Evolutionary conservation across 2,329 filamentous ascomycete genomes (phyloP).

Genomic region (Dryadomyces quercus-mongolicae): DNA sequence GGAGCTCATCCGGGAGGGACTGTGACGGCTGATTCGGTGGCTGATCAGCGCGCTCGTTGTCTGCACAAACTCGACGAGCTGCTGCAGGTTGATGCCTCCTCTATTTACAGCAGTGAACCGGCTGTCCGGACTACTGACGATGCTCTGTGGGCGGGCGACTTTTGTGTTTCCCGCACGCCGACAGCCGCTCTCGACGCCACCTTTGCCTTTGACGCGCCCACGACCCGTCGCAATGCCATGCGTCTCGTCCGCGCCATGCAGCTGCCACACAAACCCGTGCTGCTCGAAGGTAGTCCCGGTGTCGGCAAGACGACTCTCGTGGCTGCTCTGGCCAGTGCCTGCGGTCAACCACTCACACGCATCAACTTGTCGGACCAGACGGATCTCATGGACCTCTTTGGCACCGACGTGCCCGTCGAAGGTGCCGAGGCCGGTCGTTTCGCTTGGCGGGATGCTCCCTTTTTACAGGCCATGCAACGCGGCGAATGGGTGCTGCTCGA

Average conservation of each 20-base stretch:
- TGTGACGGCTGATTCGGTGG: conserved; percentile 53
- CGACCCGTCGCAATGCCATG: conserved; percentile 82
- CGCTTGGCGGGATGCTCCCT: conserved; percentile 90
- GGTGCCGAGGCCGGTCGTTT: conserved; percentile 86
- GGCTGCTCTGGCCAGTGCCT: conserved; percentile 66
- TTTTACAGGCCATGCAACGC: conserved; percentile 90
- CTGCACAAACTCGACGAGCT: conserved; percentile 59
- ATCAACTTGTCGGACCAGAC: conserved; percentile 98
- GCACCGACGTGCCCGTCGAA: conserved; percentile 90
- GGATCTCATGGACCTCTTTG: conserved; percentile 93
- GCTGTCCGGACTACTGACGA: conserved; percentile 41
- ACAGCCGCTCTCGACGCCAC: conserved; percentile 34
- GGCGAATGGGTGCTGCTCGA: conserved; percentile 95
- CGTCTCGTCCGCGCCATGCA: conserved; percentile 81
- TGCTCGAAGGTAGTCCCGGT: conserved; percentile 93
- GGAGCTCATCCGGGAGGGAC: conserved; percentile 90
- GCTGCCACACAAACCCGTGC: conserved; percentile 68
- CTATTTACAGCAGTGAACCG: conserved; percentile 54
- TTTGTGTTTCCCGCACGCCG: conserved; percentile 47
- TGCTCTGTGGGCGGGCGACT: conserved; percentile 58
- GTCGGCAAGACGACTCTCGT: conserved; percentile 96
- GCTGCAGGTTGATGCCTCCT: conserved; percentile 43
- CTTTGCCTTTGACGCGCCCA: conserved; percentile 80
- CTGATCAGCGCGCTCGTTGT: conserved; percentile 58
- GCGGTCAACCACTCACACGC: conserved; percentile 72